Evolutionary conservation across 2,329 filamentous ascomycete genomes (phyloP), one percentile per base, ranked within the genome.

Genomic region (Diaporthe sp.): DNA sequence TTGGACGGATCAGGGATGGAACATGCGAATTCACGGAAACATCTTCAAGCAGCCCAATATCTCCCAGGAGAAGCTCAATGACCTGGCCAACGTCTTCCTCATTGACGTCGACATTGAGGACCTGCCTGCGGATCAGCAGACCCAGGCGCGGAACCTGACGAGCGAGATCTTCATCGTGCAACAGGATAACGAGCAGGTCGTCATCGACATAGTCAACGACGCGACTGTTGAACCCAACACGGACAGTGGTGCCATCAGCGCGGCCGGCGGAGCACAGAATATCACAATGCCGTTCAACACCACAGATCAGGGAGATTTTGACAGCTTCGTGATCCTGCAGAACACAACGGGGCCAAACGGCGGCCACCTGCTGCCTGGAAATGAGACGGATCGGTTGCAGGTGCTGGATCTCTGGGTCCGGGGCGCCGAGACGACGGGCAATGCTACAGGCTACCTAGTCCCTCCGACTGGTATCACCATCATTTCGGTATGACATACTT

Each of bases 31-130:
- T 76, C 94, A 93, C 77, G 94, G 94, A 78, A 95, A 95, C 79
- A 92, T 95, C n/a, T 96, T 92, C 87, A 95, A 95, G 82, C 89
- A 93, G 76, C 94, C 94, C 1, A 89, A 94, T 75, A 92, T 93
- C 45, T 89, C 88, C 1, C 86, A 90, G 77, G 84, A 86, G 45
- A 93, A 90, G 78, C 85, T 96, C 60, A 89, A 96, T 77, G 86
- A 92, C 50, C 86, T 95, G 4, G 92, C 93, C 74, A 91, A 95
- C 77, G 82, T 90, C 42, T 95, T 95, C 83, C 86, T 96, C 13
- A 88, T 95, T 74, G 92, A 88, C 67, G 91, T 89, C 8, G 87
- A 88, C 72, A 88, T 95, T 47, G 82, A 89, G 13, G 83, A 91
- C 19, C 86, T 96, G 7, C 87, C 89, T 1, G 80, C 87, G 1